These are phyloP conservation scores for Trichosanthes cucumerina DNA, from an alignment of 306 rosid genomes.

Conservation along the genomic window DNA sequence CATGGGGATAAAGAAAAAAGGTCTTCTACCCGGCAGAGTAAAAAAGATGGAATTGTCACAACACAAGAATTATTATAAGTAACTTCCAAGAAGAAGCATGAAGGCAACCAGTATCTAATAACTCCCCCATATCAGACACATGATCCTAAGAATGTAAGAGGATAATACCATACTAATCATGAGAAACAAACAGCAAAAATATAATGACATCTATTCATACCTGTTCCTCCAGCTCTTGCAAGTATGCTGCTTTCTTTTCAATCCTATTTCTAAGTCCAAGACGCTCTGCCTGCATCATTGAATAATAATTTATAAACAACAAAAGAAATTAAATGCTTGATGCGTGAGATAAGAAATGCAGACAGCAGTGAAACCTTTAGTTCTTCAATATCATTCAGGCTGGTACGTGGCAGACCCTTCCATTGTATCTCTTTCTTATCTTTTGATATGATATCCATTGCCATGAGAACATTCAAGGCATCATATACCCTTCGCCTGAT, in stretches of 20 bases:
- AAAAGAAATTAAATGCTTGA: not conserved
- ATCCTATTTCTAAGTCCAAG: constrained; percentile 59
- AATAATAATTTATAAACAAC: constrained; percentile 17
- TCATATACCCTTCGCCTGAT: constrained; percentile 95
- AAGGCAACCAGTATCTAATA: not conserved
- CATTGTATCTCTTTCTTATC: constrained; percentile 98
- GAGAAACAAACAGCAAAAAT: constrained; percentile 5
- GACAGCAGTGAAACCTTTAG: constrained; percentile 50
- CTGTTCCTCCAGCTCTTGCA: constrained; percentile 93
- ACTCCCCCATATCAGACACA: not conserved
- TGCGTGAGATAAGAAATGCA: constrained; percentile 6
- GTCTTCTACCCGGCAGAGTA: not conserved
- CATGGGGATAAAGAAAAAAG: not conserved
- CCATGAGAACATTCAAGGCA: constrained; percentile 97
- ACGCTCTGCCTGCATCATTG: constrained; percentile 61
- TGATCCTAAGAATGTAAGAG: not conserved
- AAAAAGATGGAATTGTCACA: not conserved
- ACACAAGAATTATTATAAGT: not conserved
- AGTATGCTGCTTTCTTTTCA: constrained; percentile 85
- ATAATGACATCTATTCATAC: constrained; percentile 28
- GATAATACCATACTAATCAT: not conserved
- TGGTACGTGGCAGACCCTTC: constrained; percentile 96
- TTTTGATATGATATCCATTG: constrained; percentile 97
- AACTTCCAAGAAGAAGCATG: not conserved
- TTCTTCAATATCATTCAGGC: constrained; percentile 79